These are phyloP conservation scores for Mortierella claussenii DNA, from an alignment of 192 early-diverging fungal species.

Conservation along the genomic window DNA sequence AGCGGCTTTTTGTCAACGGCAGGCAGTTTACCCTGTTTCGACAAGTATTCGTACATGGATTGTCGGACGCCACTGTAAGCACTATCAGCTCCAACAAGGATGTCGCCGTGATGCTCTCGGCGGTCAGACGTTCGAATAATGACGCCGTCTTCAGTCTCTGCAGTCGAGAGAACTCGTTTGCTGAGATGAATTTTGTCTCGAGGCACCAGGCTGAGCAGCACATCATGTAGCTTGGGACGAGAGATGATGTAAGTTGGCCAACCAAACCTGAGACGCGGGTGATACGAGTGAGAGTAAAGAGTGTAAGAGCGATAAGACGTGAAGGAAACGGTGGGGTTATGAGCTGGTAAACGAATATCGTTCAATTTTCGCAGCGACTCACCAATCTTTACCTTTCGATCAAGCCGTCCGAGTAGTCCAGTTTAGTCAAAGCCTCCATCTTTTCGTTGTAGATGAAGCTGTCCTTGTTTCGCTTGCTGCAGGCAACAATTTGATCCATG, in stretches of 20 bases:
- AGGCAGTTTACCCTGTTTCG: not conserved
- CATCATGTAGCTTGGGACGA: not conserved
- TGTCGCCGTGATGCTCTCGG: not conserved
- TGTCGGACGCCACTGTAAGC: constrained; percentile 13
- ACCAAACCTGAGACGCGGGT: not conserved
- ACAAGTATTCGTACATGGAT: constrained; percentile 3
- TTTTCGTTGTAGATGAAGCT: not conserved
- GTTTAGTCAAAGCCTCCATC: not conserved
- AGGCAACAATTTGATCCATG: not conserved
- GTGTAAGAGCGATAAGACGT: too few species aligned
- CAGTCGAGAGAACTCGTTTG: not conserved
- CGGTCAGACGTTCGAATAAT: constrained; percentile 2
- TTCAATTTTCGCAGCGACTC: not conserved
- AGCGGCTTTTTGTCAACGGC: not conserved
- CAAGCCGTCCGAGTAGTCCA: not conserved
- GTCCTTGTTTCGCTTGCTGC: not conserved
- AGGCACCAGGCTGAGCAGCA: not conserved
- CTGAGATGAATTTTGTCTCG: constrained; percentile 6
- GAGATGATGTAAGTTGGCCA: not conserved
- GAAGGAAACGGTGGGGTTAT: not conserved
- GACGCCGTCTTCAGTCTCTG: not conserved
- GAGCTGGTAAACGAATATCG: not conserved
- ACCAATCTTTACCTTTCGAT: not conserved
- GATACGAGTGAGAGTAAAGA: not conserved
- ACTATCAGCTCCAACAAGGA: constrained; percentile 19